Base-by-base conservation (phyloP, 306 rosid genomes). In the Castanea sativa region DNA sequence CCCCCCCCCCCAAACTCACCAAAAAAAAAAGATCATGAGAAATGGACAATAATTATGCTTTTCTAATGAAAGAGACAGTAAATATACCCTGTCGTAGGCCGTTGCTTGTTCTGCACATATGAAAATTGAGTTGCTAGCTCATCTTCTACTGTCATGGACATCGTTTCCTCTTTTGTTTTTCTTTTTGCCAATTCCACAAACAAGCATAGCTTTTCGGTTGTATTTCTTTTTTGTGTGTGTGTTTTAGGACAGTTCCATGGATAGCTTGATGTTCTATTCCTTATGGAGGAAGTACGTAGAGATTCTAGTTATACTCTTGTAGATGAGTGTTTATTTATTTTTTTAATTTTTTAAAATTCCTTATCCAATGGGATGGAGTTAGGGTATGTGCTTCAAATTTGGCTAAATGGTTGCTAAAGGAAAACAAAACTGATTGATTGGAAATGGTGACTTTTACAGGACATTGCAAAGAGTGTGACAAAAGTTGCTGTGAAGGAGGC, bases 391-490 rank as follows among this genome's bases (percentile, higher is more conserved):
- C 4, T 6, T 18, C 21, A 60, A 25, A 60, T 78, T 69, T 63
- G 57, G n/a, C 23, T 19, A 67, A 30, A 69, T 69, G 45, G 81
- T 56, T 79, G 79, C 68, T 87, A 69, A 13, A 69, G 29, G 18
- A 59, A 75, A 58, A 25, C 74, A 68, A 33, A 59, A 18, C 68
- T 73, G 29, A 58, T 33, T 80, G 35, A 84, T 73, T 69, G 72
- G 76, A 65, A 74, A 55, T 70, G 32, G 3, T 51, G 18, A 71
- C 13, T 69, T 71, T 71, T 83, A 83, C 86, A 95, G 99, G 99
- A 95, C 80, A 82, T 91, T 70, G 93, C 87, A 2, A 92, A 93
- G 88, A 90, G 99, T 76, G 97, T 95, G 45, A 95, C 99, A 56
- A 95, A 83, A 86, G 45, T 92, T 79, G 97, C 97, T 15, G 89